Base-by-base conservation (phyloP, 257 asterid genomes). In the Przewalskia tangutica region DNA sequence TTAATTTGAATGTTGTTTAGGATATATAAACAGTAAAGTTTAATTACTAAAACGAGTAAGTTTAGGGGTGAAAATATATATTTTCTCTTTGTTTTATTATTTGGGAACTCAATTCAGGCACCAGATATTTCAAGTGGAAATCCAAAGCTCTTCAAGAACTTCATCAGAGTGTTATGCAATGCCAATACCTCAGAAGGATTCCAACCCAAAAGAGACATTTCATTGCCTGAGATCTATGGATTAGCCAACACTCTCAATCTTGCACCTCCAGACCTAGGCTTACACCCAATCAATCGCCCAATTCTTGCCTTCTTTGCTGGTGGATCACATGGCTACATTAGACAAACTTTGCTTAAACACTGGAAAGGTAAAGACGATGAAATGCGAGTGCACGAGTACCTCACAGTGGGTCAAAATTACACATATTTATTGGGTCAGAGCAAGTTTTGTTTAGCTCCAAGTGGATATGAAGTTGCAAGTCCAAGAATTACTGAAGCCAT, bases 381-480 rank as follows among this genome's bases (percentile, higher is more conserved):
- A 77, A 81, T 91, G 6, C 58, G 44, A 13, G 89, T 91, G 11
- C 82, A 78, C 2, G 88, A 87, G 6, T 76, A 81, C 6, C 70
- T 91, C 53, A 86, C 91, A 2, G 70, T 83, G 46, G 51, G 68
- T 17, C 84, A 84, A 0, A 76, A 89, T 0, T 91, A 91, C 32
- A 66, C 79, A 11, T 83, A 89, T 5, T 80, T 90, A 85, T 88
- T 91, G 93, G 86, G 76, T 60, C 75, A n/a, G 12, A 90, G 91
- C 90, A 91, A 86, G 82, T 90, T 44, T 17, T 90, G 94, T 36
- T 18, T 91, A 36, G 90, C 94, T 50, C 96, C 96, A 0, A 90
- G 93, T 13, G 95, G 93, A 55, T 86, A 62, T 63, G 92, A 91
- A 86, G 93, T 91, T 79, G 95, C 95, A 1, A 91, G 93, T 44